These are phyloP conservation scores for Lactifluus hygrophoroides DNA, from an alignment of 768 basidiomycete species.

Conservation along the genomic window DNA sequence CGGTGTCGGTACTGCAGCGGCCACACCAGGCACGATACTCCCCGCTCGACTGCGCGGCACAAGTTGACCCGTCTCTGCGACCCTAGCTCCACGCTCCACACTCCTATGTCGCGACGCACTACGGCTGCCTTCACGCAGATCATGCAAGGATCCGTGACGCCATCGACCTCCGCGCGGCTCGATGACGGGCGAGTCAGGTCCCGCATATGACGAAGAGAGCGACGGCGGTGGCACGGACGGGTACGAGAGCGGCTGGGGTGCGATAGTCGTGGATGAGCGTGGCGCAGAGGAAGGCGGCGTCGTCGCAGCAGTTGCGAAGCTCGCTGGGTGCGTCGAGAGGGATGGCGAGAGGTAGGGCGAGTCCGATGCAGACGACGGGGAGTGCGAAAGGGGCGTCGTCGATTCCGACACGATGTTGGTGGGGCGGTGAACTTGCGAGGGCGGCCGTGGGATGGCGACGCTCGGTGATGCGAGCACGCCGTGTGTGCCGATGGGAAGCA, in stretches of 20 bases:
- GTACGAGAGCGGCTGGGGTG: constrained; percentile 50
- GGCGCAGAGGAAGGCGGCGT: constrained; percentile 65
- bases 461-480: constrained; percentile 31
- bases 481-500: constrained; percentile 20
- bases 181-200: constrained; percentile 24
- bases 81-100: constrained; percentile 53
- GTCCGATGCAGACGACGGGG: constrained; percentile 43
- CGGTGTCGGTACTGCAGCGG: neutral
- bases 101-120: constrained; percentile 46
- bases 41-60: constrained; percentile 28
- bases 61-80: constrained; percentile 62
- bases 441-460: constrained; percentile 72
- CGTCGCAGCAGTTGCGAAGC: constrained; percentile 56
- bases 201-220: constrained; percentile 48
- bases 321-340: constrained; percentile 44
- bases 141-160: constrained; percentile 25
- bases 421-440: constrained; percentile 54
- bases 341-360: constrained; percentile 50
- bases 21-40: constrained; percentile 13
- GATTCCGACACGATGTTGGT: constrained; percentile 38
- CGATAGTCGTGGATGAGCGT: constrained; percentile 35
- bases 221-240: constrained; percentile 81
- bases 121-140: constrained; percentile 28
- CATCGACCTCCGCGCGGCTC: constrained; percentile 28
- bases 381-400: constrained; percentile 59